Conservation (phyloP, 2,329 filamentous ascomycete species). For the Dactylonectria estremocensis region DNA sequence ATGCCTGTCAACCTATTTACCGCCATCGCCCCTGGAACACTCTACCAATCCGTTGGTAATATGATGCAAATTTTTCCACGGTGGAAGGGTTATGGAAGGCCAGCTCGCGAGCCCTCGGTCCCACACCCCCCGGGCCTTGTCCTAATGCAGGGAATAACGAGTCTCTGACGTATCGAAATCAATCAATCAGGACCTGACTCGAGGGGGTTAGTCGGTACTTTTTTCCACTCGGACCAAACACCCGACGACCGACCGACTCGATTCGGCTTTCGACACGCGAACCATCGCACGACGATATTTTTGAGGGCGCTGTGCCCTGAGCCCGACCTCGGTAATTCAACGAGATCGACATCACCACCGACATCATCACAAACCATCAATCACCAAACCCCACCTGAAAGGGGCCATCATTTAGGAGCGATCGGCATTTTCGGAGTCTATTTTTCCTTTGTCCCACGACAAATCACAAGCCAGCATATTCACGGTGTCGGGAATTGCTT, state of each 20-base stretch:
- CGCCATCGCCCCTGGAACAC: slow-evolving; percentile 25
- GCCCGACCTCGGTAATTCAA: slow-evolving; percentile 20
- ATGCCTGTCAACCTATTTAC: slow-evolving; percentile 37
- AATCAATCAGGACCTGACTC: slow-evolving; percentile 39
- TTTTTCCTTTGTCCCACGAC: slow-evolving; percentile 30
- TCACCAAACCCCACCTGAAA: slow-evolving; percentile 39
- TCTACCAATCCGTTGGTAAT: slow-evolving; percentile 45
- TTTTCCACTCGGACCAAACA: slow-evolving; percentile 34
- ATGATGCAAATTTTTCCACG: slow-evolving; percentile 48
- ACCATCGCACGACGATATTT: not conserved
- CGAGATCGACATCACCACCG: slow-evolving; percentile 22
- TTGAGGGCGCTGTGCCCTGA: not conserved
- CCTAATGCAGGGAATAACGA: slow-evolving; percentile 25
- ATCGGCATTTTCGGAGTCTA: slow-evolving; percentile 44
- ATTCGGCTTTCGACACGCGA: slow-evolving; percentile 8
- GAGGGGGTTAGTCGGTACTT: slow-evolving; percentile 18
- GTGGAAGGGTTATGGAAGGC: slow-evolving; percentile 49
- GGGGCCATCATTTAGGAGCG: slow-evolving; percentile 46
- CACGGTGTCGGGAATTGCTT: slow-evolving; percentile 41
- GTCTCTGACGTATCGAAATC: slow-evolving; percentile 31
- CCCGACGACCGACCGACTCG: slow-evolving; percentile 25
- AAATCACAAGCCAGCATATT: slow-evolving; percentile 37
- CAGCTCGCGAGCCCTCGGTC: slow-evolving; percentile 30
- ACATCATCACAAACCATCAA: slow-evolving; percentile 24
- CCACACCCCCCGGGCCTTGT: slow-evolving; percentile 40